phyloP scores from a whole-genome alignment of 768 basidiomycete genomes.

The Amanita inopinata region DNA sequence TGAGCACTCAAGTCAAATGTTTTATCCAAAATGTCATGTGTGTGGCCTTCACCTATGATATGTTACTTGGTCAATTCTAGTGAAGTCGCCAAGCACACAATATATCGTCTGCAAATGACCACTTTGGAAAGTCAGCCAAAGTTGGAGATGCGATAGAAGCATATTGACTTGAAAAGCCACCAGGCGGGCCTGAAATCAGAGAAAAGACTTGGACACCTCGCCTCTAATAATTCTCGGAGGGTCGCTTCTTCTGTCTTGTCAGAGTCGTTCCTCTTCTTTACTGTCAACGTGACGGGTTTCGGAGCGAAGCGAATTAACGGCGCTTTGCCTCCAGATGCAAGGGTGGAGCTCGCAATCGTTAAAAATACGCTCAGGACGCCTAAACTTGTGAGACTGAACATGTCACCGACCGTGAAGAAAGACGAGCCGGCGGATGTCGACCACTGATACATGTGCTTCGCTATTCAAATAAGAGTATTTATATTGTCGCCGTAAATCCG shows the following conservation, averaged over 20 bases:
- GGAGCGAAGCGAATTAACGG: slow-evolving; percentile 30
- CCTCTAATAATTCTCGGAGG: slow-evolving; percentile 29
- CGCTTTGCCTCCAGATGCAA: slow-evolving; percentile 13
- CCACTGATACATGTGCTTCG: too few species aligned
- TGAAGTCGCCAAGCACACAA: slow-evolving; percentile 51
- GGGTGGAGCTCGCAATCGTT: slow-evolving; percentile 16
- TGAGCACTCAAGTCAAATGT: slow-evolving; percentile 12
- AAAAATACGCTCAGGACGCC: slow-evolving; percentile 28
- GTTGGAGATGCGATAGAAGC: background rate
- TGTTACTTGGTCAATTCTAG: slow-evolving; percentile 40
- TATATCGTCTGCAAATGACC: slow-evolving; percentile 60
- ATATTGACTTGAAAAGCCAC: slow-evolving; percentile 39
- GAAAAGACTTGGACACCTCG: slow-evolving; percentile 33
- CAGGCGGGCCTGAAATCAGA: slow-evolving; percentile 33
- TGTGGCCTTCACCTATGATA: slow-evolving; percentile 39
- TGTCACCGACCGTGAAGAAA: background rate
- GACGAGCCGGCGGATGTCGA: background rate
- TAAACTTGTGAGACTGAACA: slow-evolving; percentile 21
- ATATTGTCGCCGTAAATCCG: background rate
- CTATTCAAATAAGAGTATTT: background rate
- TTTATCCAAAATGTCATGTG: background rate
- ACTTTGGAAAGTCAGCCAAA: slow-evolving; percentile 20
- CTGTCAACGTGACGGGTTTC: slow-evolving; percentile 26
- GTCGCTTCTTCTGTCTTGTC: slow-evolving; percentile 28
- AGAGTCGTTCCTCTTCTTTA: slow-evolving; percentile 22